These are phyloP conservation scores for Vigna mungo DNA, from an alignment of 306 rosid species.

Conservation along the genomic window DNA sequence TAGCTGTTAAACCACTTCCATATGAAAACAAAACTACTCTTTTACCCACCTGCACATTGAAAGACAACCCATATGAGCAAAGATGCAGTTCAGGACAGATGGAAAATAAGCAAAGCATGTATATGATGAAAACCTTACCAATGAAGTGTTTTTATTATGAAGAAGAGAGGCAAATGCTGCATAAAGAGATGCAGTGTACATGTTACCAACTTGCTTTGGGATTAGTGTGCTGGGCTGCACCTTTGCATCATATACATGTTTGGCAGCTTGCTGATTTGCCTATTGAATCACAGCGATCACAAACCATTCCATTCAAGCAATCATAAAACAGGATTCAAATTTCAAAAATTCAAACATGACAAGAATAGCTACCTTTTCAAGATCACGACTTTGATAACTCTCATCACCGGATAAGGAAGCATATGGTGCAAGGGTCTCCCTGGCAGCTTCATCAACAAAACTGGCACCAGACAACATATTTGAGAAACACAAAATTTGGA, in stretches of 20 bases:
- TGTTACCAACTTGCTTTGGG: slow-evolving; percentile 90
- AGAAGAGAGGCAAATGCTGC: slow-evolving; percentile 83
- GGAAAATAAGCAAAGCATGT: background rate
- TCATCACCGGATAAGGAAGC: slow-evolving; percentile 63
- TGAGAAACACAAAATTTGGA: background rate
- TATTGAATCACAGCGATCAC: slow-evolving; percentile 41
- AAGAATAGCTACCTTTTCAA: slow-evolving; percentile 72
- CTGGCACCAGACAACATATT: slow-evolving; percentile 48
- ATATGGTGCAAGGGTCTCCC: slow-evolving; percentile 69
- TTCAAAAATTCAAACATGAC: background rate
- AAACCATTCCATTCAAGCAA: slow-evolving; percentile 23
- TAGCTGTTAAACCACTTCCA: slow-evolving; percentile 86
- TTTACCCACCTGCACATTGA: slow-evolving; percentile 64
- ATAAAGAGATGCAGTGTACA: slow-evolving; percentile 87
- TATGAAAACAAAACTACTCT: slow-evolving; percentile 79
- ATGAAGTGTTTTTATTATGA: slow-evolving; percentile 59
- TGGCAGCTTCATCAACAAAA: slow-evolving; percentile 70
- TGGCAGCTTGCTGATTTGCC: slow-evolving; percentile 81
- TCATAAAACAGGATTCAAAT: background rate
- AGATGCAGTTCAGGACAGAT: background rate
- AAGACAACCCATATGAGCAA: background rate
- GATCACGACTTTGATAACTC: slow-evolving; percentile 80
- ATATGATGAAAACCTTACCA: slow-evolving; percentile 54
- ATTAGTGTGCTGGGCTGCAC: slow-evolving; percentile 81
- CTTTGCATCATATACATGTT: slow-evolving; percentile 63